Conservation (phyloP, 768 basidiomycete species). For the Chalciporus piperatus region DNA sequence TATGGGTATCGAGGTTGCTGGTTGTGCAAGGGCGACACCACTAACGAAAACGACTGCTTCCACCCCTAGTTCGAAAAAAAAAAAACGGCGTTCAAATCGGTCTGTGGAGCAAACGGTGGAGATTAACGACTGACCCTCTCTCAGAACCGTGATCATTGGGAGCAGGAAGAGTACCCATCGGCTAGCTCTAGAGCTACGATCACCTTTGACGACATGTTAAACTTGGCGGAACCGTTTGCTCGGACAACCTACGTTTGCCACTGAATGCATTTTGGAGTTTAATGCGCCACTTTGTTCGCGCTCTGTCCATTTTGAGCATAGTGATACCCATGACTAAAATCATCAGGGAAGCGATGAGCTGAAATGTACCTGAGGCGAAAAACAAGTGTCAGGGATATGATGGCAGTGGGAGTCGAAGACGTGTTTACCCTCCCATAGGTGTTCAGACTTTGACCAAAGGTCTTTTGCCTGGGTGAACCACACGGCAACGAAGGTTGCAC, state of each 20-base stretch:
- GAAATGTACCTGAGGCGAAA: conserved; percentile 53
- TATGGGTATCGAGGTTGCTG: conserved; percentile 84
- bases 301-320: conserved; percentile 94
- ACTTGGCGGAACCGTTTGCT: neutral
- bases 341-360: conserved; percentile 70
- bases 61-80: conserved; percentile 45
- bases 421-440: conserved; percentile 83
- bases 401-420: neutral
- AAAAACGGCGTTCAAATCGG: neutral
- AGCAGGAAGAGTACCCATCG: conserved; percentile 90
- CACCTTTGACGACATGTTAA: conserved; percentile 35
- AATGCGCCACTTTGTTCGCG: conserved; percentile 91
- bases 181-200: conserved; percentile 49
- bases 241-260: conserved; percentile 42
- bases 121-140: conserved; percentile 60
- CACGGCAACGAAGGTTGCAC: conserved; percentile 88
- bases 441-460: conserved; percentile 82
- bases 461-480: conserved; percentile 91
- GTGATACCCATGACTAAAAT: conserved; percentile 92
- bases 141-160: conserved; percentile 87
- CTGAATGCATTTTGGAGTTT: conserved; percentile 82
- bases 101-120: neutral
- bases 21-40: conserved; percentile 83
- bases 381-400: neutral
- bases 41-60: conserved; percentile 95